Conservation (phyloP, 805 yeast genomes). For the Jamesozyma lodderae region DNA sequence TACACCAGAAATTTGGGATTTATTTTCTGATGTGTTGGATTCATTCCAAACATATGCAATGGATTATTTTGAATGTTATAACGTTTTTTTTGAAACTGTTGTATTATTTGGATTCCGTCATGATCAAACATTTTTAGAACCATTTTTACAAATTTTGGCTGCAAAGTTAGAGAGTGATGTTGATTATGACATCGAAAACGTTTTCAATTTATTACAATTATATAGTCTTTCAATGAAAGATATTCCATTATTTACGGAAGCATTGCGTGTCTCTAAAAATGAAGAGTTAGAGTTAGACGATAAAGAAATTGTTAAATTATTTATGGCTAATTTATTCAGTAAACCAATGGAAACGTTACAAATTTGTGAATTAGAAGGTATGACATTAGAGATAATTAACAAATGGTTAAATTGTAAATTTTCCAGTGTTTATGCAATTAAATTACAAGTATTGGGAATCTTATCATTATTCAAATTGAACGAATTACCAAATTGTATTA, state of each 20-base stretch:
- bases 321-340: slow-evolving; percentile 54
- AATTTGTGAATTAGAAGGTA: slow-evolving; percentile 38
- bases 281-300: slow-evolving; percentile 33
- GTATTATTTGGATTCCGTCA: slow-evolving; percentile 43
- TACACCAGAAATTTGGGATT: slow-evolving; percentile 45
- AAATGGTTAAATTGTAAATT: slow-evolving; percentile 57
- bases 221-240: slow-evolving; percentile 28
- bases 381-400: slow-evolving; percentile 42
- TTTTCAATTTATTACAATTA: slow-evolving; percentile 27
- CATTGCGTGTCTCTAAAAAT: slow-evolving; percentile 19
- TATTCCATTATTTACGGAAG: slow-evolving; percentile 23
- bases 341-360: slow-evolving; percentile 50
- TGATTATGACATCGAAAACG: slow-evolving; percentile 34
- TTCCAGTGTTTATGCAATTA: slow-evolving; percentile 67
- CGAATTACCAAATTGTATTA: slow-evolving; percentile 32
- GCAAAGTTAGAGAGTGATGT: slow-evolving; percentile 26
- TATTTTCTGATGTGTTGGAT: slow-evolving; percentile 40
- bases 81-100: slow-evolving; percentile 48
- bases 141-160: slow-evolving; percentile 23
- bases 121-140: slow-evolving; percentile 22
- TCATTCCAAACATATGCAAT: slow-evolving; percentile 51
- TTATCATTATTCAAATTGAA: slow-evolving; percentile 40
- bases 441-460: slow-evolving; percentile 60
- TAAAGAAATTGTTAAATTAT: slow-evolving; percentile 45
- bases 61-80: slow-evolving; percentile 49